Evolutionary conservation across 2,329 filamentous ascomycete genomes (phyloP), one percentile per base, ranked within the genome.

Genomic region (Talaromyces sp.): DNA sequence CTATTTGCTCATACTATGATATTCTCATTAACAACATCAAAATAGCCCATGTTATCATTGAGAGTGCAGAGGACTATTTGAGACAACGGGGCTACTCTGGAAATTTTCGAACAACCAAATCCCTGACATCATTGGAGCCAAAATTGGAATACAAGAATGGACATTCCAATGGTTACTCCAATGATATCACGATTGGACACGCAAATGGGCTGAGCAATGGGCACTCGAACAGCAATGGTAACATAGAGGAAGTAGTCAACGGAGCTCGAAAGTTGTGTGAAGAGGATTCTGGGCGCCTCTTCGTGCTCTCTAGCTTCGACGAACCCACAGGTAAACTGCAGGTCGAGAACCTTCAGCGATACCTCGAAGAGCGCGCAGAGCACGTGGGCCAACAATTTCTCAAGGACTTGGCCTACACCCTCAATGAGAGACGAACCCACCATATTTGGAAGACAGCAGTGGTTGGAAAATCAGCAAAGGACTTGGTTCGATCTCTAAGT

Each of bases 41-140:
- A 11, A 47, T 25, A 47, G 43, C 43, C 43, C 74, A 77, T 59
- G 69, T 71, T 35, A 70, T 78, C 6, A 50, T 78, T 33, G 75
- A 78, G 47, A 70, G 75, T 33, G 72, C 68, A 15, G 56, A 35
- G 9, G 41, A 66, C 33, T 68, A 49, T 61, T 31, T 64, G n/a
- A 22, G 39, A 19, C 35, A 25, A 39, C 37, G 22, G 25, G 15
- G 17, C 13, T 13, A 33, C 25, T 17, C 10, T 35, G 50, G 50
- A 54, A 5, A 33, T 33, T 33, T 10, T 17, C 17, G 25, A 13
- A 47, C 43, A 22, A 25, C 8, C 19, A 47, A 47, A 47, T 47
- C 43, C n/a, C 43, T 47, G 25, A 25, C 19, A 25, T 22, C 43
- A 11, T 22, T 22, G 43, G n/a, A 10, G 7, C 22, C 22, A 19